phyloP scores from a whole-genome alignment of 2,329 filamentous ascomycete genomes.

The Aureobasidium sp. region DNA sequence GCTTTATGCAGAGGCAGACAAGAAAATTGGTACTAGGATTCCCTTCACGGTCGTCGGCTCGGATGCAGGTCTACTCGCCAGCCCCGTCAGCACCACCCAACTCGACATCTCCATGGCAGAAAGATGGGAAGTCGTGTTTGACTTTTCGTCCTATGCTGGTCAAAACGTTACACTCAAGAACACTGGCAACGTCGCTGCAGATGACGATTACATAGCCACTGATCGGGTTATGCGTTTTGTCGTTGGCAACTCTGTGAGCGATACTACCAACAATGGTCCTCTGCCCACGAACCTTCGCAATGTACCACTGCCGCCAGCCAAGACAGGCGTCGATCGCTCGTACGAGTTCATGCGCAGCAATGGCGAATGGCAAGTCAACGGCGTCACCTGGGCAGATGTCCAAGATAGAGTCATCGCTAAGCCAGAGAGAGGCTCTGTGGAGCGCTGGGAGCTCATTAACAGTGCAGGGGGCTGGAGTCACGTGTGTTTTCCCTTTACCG shows the following conservation, averaged over 20 bases:
- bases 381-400: constrained; percentile 25
- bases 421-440: constrained; percentile 26
- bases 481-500: not conserved
- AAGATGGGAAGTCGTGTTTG: constrained; percentile 49
- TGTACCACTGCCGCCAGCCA: constrained; percentile 22
- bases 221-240: constrained; percentile 39
- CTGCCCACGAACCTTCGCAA: constrained; percentile 22
- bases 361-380: constrained; percentile 27
- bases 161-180: constrained; percentile 29
- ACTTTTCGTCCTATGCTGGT: constrained; percentile 43
- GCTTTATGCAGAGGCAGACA: constrained; percentile 37
- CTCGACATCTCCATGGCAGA: constrained; percentile 47
- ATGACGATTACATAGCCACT: constrained; percentile 44
- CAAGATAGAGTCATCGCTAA: constrained; percentile 27
- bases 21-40: constrained; percentile 27
- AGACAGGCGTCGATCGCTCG: constrained; percentile 21
- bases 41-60: constrained; percentile 47
- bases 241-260: constrained; percentile 24
- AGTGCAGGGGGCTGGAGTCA: constrained; percentile 43
- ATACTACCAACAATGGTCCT: constrained; percentile 30
- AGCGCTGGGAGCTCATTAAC: constrained; percentile 36
- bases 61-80: constrained; percentile 43
- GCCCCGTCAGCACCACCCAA: constrained; percentile 35
- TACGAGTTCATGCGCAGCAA: constrained; percentile 26
- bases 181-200: constrained; percentile 24